phyloP scores from a whole-genome alignment of 1,139 yeast genomes.

The Diutina pseudorugosa region DNA sequence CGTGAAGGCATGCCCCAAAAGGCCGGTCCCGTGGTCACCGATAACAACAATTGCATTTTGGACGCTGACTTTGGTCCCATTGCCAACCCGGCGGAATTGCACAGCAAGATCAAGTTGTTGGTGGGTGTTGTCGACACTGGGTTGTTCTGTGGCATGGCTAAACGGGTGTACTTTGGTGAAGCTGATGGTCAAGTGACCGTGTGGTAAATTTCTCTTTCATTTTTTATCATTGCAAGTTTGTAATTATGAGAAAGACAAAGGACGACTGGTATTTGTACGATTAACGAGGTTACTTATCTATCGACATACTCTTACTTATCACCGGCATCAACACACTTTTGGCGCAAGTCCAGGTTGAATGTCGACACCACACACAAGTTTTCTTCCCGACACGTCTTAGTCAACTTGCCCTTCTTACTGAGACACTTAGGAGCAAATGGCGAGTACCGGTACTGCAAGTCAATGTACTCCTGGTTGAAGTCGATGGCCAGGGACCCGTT shows the following conservation, averaged over 20 bases:
- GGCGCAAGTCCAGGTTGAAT: background rate
- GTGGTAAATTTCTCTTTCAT: conserved; percentile 9
- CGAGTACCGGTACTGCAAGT: conserved; percentile 38
- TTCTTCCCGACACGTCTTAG: conserved; percentile 21
- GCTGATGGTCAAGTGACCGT: conserved; percentile 48
- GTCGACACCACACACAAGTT: conserved; percentile 27
- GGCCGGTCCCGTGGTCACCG: conserved; percentile 98
- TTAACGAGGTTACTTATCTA: too few relatives aligned
- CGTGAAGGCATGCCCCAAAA: conserved; percentile 86
- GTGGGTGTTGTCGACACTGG: conserved; percentile 98
- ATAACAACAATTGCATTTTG: conserved; percentile 83
- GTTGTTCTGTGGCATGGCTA: conserved; percentile 60
- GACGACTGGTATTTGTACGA: too few relatives aligned
- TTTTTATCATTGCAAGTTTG: too few relatives aligned
- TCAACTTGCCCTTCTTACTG: conserved; percentile 13
- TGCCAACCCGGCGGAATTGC: conserved; percentile 45
- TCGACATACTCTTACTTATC: background rate
- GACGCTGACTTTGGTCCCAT: conserved; percentile 91
- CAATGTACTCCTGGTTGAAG: conserved; percentile 35
- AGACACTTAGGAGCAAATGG: conserved; percentile 36
- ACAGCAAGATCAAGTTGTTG: conserved; percentile 52
- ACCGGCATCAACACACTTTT: background rate
- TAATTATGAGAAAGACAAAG: too few relatives aligned
- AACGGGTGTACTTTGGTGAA: conserved; percentile 81
- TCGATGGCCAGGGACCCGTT: conserved; percentile 21